Evolutionary conservation across 23 red algal species (phyloP).

Genomic region (Gracilariopsis chorda): DNA sequence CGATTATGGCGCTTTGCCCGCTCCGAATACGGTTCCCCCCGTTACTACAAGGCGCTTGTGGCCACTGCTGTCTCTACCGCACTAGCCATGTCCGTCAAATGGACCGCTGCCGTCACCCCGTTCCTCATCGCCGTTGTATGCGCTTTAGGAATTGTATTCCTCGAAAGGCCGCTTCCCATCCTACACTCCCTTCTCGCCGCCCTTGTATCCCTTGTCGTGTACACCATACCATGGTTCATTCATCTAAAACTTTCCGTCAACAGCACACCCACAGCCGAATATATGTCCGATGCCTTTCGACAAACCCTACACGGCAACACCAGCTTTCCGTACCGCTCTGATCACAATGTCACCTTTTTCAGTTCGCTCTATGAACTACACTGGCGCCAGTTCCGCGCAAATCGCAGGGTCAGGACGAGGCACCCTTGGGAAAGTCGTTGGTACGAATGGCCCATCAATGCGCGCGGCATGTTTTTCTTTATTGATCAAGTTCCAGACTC

Average conservation of each 20-base stretch:
- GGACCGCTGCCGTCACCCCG: slow-evolving; percentile 85
- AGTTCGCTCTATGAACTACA: slow-evolving; percentile 62
- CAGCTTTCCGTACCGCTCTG: slow-evolving; percentile 43
- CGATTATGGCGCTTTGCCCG: slow-evolving; percentile 53
- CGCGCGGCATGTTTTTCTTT: slow-evolving; percentile 80
- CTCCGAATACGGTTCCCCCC: neutral
- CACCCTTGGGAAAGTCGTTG: slow-evolving; percentile 87
- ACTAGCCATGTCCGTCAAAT: slow-evolving; percentile 76
- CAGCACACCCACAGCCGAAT: slow-evolving; percentile 46
- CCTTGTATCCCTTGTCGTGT: neutral
- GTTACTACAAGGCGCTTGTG: neutral
- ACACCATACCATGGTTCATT: slow-evolving; percentile 12
- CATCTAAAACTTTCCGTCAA: slow-evolving; percentile 62
- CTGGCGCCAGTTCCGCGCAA: slow-evolving; percentile 74
- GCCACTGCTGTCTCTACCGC: slow-evolving; percentile 41
- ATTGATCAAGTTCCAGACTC: slow-evolving; percentile 14
- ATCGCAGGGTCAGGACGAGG: slow-evolving; percentile 54
- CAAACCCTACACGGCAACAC: slow-evolving; percentile 34
- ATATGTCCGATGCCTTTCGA: slow-evolving; percentile 55
- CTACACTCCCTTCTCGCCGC: slow-evolving; percentile 21
- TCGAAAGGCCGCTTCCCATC: slow-evolving; percentile 3
- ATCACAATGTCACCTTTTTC: slow-evolving; percentile 17
- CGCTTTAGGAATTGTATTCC: slow-evolving; percentile 29
- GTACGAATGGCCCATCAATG: slow-evolving; percentile 88
- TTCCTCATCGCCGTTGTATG: slow-evolving; percentile 53